Base-by-base conservation (phyloP, 1,284 basidiomycete species). In the Cryptococcus neoformans region DNA sequence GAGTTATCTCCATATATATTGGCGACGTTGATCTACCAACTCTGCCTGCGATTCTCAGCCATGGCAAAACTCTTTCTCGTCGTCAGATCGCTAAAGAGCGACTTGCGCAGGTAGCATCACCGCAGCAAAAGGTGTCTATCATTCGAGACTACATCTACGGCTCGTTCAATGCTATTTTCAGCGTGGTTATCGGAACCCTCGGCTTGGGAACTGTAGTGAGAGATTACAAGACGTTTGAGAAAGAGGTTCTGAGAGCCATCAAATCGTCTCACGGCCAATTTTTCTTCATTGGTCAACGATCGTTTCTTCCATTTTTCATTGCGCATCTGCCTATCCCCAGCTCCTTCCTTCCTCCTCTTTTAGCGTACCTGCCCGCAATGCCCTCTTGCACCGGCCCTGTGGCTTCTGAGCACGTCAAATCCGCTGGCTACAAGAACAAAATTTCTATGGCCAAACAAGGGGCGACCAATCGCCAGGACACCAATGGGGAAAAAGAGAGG, bases 11-110 rank as follows among this genome's bases (percentile, higher is more conserved):
- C n/a, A 60, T 75, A 45, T 70, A 63, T 49, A 53, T 75, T 41
- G 71, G 72, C 9, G 62, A 75, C 44, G 54, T 74, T 50, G 53
- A 59, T 17, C 62, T 76, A 7, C 74, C 74, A 1, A 60, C 68
- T 2, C 59, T 74, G 4, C 69, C 70, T 2, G 62, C 65, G 1
- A 68, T 74, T 14, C 62, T 74, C 44, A 66, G 62, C 38, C 63
- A 64, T 35, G 56, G 62, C 4, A 60, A 64, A 38, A 56, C 62
- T 11, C 48, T 69, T 10, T 62, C 65, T 8, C 60, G 68, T 40
- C 62, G 67, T 21, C 63, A 73, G 54, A 62, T 64, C 21, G 68
- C 69, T 0, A 64, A 62, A 41, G 65, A 68, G 49, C 59, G 61
- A 10, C 55, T 70, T 34, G 56, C 62, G 36, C 60, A 60, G 14